Evolutionary conservation across 176 grass and related monocot species (phyloP).

Genomic region (Alloteropsis semialata): DNA sequence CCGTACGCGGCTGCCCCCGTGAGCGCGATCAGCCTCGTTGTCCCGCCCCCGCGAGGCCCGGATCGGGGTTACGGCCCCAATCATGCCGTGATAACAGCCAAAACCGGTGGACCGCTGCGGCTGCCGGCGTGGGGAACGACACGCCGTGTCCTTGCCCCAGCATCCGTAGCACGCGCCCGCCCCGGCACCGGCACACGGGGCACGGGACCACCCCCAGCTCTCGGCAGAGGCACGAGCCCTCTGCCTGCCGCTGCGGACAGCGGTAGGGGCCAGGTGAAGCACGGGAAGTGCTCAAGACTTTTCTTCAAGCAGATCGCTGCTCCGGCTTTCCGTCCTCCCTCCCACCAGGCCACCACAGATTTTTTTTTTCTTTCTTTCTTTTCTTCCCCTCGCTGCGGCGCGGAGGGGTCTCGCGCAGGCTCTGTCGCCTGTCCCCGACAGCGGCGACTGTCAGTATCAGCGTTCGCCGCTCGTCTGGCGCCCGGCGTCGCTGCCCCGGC

Average conservation of each 20-base stretch:
- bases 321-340: not conserved
- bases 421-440: not conserved
- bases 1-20: not conserved
- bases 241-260: not conserved
- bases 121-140: constrained; percentile 25
- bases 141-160: constrained; percentile 35
- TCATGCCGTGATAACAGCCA: constrained; percentile 20
- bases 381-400: not conserved
- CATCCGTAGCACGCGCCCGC: constrained; percentile 16
- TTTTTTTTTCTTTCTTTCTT: not conserved
- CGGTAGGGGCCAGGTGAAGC: not conserved
- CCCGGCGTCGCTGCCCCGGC: not conserved
- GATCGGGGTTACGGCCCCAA: not conserved
- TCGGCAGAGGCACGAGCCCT: constrained; percentile 1
- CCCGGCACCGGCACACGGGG: not conserved
- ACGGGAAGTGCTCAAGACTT: not conserved
- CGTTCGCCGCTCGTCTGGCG: not conserved
- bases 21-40: constrained; percentile 30
- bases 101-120: constrained; percentile 21
- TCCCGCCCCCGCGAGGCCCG: constrained; percentile 18
- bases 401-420: not conserved
- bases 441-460: not conserved
- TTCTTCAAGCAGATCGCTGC: not conserved
- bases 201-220: constrained; percentile 4
- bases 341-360: not conserved